Evolutionary conservation across 164 flowering plant species (phyloP).

Genomic region (Liquidambar formosana): DNA sequence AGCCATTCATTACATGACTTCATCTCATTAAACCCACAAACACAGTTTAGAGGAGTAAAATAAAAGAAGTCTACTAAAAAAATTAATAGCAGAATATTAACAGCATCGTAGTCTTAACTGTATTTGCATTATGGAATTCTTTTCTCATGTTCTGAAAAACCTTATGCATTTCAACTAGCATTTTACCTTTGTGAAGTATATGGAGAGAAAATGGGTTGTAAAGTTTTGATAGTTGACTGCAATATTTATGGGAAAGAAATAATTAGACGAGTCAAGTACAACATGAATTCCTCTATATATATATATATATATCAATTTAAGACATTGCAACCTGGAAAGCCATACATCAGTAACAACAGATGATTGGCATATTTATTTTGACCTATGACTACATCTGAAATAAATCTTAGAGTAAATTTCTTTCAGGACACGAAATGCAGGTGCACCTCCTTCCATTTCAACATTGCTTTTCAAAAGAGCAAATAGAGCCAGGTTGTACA

Average conservation of each 20-base stretch:
- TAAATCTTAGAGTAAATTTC: constrained; percentile 87
- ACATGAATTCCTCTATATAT: constrained; percentile 1
- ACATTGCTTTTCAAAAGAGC: constrained; percentile 91
- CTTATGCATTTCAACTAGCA: background rate
- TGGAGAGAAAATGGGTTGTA: constrained; percentile 95
- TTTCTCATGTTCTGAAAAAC: background rate
- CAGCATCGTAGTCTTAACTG: background rate
- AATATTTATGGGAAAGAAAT: constrained; percentile 15
- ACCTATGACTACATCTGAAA: constrained; percentile 80
- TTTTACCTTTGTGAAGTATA: constrained; percentile 84
- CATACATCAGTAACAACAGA: constrained; percentile 85
- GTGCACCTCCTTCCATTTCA: constrained; percentile 92
- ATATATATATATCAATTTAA: no score
- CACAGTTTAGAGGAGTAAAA: background rate
- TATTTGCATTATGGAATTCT: background rate
- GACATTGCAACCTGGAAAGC: constrained; percentile 77
- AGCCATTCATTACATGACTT: background rate
- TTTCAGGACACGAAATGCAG: constrained; percentile 86
- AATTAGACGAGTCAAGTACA: constrained; percentile 11
- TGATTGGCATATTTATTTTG: constrained; percentile 96
- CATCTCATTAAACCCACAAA: background rate
- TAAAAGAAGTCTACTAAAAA: background rate
- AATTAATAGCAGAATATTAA: no score
- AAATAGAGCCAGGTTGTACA: constrained; percentile 90
- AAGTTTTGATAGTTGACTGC: constrained; percentile 94